phyloP scores from a whole-genome alignment of 306 rosid genomes.

The Cicer bijugum region DNA sequence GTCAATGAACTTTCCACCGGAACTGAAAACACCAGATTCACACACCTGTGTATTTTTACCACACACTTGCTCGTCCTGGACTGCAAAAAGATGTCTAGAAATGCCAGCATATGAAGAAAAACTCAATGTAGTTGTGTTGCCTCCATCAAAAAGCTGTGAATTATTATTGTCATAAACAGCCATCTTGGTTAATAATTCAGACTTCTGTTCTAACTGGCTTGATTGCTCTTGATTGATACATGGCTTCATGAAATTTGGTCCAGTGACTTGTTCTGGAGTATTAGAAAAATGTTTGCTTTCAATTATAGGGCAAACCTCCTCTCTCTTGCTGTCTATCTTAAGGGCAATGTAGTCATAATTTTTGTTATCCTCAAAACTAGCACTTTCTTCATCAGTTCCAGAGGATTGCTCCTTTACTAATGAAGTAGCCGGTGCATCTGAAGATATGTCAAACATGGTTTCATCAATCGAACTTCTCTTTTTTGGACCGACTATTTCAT shows the following conservation, averaged over 20 bases:
- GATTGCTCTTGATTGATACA: slow-evolving; percentile 51
- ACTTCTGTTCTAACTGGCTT: slow-evolving; percentile 52
- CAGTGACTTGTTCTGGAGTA: slow-evolving; percentile 47
- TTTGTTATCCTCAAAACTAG: slow-evolving; percentile 50
- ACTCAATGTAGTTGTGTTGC: slow-evolving; percentile 44
- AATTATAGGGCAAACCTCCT: slow-evolving; percentile 49
- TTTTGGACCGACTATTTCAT: slow-evolving; percentile 58
- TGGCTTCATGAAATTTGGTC: slow-evolving; percentile 52
- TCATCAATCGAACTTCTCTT: slow-evolving; percentile 53
- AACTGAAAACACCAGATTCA: slow-evolving; percentile 57
- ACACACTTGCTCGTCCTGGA: slow-evolving; percentile 51
- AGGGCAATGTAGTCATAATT: slow-evolving; percentile 41
- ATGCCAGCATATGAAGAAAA: slow-evolving; percentile 52
- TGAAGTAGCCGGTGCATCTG: slow-evolving; percentile 54
- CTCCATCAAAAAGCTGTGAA: slow-evolving; percentile 52
- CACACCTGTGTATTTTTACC: slow-evolving; percentile 48
- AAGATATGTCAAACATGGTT: slow-evolving; percentile 49
- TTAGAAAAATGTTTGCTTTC: slow-evolving; percentile 61
- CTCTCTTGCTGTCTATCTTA: slow-evolving; percentile 45
- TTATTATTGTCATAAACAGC: slow-evolving; percentile 48
- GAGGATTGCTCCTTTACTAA: slow-evolving; percentile 53
- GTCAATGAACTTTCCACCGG: slow-evolving; percentile 55
- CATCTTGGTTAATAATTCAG: slow-evolving; percentile 45
- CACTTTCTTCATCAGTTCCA: slow-evolving; percentile 58
- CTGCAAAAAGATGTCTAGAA: slow-evolving; percentile 52